Evolutionary conservation across 768 basidiomycete species (phyloP).

Genomic region (Solioccasus polychromus): DNA sequence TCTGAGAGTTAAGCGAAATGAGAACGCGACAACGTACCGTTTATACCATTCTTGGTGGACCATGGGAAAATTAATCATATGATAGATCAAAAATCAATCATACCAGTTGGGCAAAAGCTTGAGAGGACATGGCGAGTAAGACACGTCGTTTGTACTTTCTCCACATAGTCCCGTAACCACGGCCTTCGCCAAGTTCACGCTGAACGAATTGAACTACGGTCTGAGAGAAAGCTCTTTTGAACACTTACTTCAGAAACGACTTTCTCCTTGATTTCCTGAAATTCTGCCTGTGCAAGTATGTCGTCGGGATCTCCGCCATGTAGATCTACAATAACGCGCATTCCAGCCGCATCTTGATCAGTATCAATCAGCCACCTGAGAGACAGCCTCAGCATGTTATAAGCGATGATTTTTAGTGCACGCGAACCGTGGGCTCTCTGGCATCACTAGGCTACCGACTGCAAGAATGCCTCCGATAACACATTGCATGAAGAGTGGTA

Average conservation of each 20-base stretch:
- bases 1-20: constrained; percentile 7
- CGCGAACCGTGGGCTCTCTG: constrained; percentile 81
- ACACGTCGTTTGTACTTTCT: constrained; percentile 82
- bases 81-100: constrained; percentile 23
- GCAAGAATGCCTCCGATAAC: constrained; percentile 81
- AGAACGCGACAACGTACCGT: constrained; percentile 50
- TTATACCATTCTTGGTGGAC: constrained; percentile 80
- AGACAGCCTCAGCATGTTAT: constrained; percentile 5
- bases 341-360: constrained; percentile 77
- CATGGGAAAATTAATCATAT: background rate
- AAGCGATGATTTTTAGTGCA: background rate
- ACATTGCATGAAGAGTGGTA: constrained; percentile 87
- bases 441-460: constrained; percentile 75
- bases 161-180: constrained; percentile 84
- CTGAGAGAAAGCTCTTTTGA: background rate
- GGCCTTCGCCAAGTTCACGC: constrained; percentile 73
- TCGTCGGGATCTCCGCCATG: constrained; percentile 79
- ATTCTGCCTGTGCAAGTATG: constrained; percentile 73
- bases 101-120: constrained; percentile 92
- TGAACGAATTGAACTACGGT: constrained; percentile 26
- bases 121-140: constrained; percentile 90
- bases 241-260: constrained; percentile 62
- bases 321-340: constrained; percentile 83
- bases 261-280: constrained; percentile 82
- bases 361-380: constrained; percentile 86